A percentile compares a stretch with the other conserved stretches of the same genome.
Conservation (phyloP, 106 monocot species). For the Dendrobium huoshanense region DNA sequence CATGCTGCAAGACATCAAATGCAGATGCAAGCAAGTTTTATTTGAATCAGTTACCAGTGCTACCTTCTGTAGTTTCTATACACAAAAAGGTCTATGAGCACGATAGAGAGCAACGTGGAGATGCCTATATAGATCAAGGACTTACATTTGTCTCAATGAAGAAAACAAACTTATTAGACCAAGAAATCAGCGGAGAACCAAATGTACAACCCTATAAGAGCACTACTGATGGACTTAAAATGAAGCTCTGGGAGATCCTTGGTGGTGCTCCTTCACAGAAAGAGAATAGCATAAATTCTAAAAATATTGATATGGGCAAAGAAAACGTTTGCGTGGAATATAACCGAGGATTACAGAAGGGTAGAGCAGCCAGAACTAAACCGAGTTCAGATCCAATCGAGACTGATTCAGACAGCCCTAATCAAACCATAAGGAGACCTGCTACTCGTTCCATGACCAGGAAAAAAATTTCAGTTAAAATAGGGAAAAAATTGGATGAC, state of each 20-base stretch:
- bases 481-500: conserved; percentile 21
- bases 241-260: conserved; percentile 52
- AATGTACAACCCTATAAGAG: neutral
- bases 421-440: conserved; percentile 41
- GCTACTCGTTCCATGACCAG: conserved; percentile 55
- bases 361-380: neutral
- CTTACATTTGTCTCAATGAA: conserved; percentile 15
- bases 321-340: neutral
- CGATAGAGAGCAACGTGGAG: conserved; percentile 6
- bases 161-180: conserved; percentile 4
- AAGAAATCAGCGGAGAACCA: conserved; percentile 2
- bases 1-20: conserved; percentile 12
- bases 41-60: conserved; percentile 13
- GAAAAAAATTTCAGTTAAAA: conserved; percentile 25
- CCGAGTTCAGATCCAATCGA: conserved; percentile 74
- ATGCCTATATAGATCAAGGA: conserved; percentile 9
- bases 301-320: conserved; percentile 9
- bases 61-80: conserved; percentile 9
- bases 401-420: conserved; percentile 56
- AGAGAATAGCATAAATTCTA: conserved; percentile 11
- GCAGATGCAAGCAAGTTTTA: neutral
- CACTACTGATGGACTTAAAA: conserved; percentile 24
- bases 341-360: neutral
- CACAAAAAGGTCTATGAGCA: neutral
- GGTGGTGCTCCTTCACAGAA: conserved; percentile 27